Evolutionary conservation across 1,284 basidiomycete species (phyloP), one percentile per base, ranked within the genome.

Genomic region (Sphagnurus paluster): DNA sequence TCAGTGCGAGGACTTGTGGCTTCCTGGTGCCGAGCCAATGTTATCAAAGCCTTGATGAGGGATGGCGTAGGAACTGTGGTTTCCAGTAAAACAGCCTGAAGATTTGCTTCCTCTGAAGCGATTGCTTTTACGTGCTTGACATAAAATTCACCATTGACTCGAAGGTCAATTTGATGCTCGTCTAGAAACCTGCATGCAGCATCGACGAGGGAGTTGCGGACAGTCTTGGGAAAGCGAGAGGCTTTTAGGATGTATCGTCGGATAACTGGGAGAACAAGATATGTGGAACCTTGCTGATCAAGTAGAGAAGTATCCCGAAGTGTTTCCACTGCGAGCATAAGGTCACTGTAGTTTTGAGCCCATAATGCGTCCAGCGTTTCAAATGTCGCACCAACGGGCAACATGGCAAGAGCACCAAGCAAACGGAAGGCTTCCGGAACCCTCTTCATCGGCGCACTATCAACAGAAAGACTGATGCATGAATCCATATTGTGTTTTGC

Each of bases 381-480:
- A 23, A 28, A 39, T n/a, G 44, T 32, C 7, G 49, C 39, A 3
- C 49, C 44, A 4, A 42, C 24, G 7, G 49, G 44, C 19, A 50
- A 26, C 36, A 46, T 35, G 3, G 49, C 28, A 16, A 50, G 39
- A 4, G 40, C 20, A 19, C 39, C 45, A 16, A 50, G 20, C 5
- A 50, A 40, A 11, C 39, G n/a, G 19, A 36, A 46, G 4, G 43
- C 39, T 28, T 49, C 39, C 7, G 44, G 44, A 13, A 28, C n/a
- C 5, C 24, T 28, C 29, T 33, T 33, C 49, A 50, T 50, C 17
- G 20, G 35, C 10, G 44, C 36, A 17, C 49, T 44, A 23, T 46
- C 14, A 7, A 50, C 36, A 11, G 49, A 46, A 4, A 50, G 19
- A 8, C 49, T 32, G n/a, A 50, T 42, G 19, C 44, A 50, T n/a